These are phyloP conservation scores for Pyrenochaeta sp. DNA, from an alignment of 2,329 filamentous ascomycete species.

Conservation along the genomic window DNA sequence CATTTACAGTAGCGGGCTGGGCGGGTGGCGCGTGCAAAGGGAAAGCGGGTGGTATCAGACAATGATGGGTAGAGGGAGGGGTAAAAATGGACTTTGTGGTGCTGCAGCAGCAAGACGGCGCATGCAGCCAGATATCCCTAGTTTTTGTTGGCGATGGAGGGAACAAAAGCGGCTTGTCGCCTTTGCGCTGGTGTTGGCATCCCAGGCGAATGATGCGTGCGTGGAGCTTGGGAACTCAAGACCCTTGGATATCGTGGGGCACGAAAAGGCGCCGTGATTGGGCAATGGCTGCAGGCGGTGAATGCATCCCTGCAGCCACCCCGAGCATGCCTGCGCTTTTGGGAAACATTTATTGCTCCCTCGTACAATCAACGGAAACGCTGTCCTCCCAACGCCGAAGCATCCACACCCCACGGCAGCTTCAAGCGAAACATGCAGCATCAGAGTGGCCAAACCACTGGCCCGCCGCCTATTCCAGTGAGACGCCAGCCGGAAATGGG, in stretches of 20 bases:
- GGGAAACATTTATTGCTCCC: neutral
- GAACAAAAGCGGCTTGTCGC: constrained; percentile 14
- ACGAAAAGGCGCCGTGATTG: constrained; percentile 7
- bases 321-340: constrained; percentile 6
- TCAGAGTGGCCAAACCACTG: constrained; percentile 4
- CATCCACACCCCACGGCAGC: constrained; percentile 16
- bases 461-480: neutral
- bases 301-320: neutral
- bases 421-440: constrained; percentile 20
- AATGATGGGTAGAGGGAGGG: constrained; percentile 23
- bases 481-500: constrained; percentile 2
- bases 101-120: constrained; percentile 16
- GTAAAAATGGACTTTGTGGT: constrained; percentile 21
- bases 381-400: constrained; percentile 13
- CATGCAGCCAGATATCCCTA: constrained; percentile 22
- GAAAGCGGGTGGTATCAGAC: constrained; percentile 21
- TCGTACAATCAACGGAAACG: constrained; percentile 4
- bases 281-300: constrained; percentile 8
- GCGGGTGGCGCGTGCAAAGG: constrained; percentile 30
- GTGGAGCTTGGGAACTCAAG: neutral
- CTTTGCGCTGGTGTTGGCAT: constrained; percentile 3
- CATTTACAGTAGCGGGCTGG: constrained; percentile 46
- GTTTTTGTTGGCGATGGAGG: constrained; percentile 22
- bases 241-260: constrained; percentile 6
- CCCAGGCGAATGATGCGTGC: constrained; percentile 10